phyloP scores from a whole-genome alignment of 768 basidiomycete genomes.

The Serendipita sp. region DNA sequence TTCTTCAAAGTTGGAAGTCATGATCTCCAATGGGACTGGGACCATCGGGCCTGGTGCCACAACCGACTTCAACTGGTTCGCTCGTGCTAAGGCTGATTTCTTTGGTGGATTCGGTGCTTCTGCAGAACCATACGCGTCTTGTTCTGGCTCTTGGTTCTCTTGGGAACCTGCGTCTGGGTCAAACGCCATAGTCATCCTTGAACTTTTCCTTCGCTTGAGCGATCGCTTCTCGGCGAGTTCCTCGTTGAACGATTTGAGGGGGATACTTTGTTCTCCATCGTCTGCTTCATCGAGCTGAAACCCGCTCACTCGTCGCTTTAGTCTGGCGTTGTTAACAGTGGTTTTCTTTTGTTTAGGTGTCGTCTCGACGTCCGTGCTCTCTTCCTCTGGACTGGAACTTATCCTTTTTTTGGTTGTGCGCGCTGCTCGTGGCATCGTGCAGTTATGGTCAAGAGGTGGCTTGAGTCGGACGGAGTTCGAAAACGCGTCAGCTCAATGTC shows the following conservation, averaged over 20 bases:
- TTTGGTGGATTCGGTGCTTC: conserved; percentile 13
- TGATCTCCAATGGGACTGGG: conserved; percentile 46
- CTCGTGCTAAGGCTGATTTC: conserved; percentile 15
- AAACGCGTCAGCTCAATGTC: not conserved
- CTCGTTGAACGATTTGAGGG: conserved; percentile 5
- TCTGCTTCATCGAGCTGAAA: not conserved
- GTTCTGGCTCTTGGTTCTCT: not conserved
- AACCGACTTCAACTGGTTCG: conserved; percentile 11
- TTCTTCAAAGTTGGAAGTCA: conserved; percentile 88
- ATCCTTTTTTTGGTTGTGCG: not conserved
- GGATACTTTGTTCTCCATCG: not conserved
- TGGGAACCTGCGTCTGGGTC: not conserved
- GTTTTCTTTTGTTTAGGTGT: not conserved
- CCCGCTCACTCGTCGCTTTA: conserved; percentile 3
- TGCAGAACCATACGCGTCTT: not conserved
- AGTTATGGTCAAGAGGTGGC: not conserved
- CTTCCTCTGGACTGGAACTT: not conserved
- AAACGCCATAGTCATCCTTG: conserved; percentile 5
- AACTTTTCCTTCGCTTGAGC: not conserved
- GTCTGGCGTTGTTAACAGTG: not conserved
- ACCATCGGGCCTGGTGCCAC: conserved; percentile 14
- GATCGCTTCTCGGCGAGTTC: not conserved
- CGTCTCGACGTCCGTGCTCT: conserved; percentile 1
- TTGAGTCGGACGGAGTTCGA: not conserved
- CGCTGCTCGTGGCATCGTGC: not conserved